Evolutionary conservation across 2,329 filamentous ascomycete genomes (phyloP), one percentile per base, ranked within the genome.

Genomic region (Trichoderma koningii): DNA sequence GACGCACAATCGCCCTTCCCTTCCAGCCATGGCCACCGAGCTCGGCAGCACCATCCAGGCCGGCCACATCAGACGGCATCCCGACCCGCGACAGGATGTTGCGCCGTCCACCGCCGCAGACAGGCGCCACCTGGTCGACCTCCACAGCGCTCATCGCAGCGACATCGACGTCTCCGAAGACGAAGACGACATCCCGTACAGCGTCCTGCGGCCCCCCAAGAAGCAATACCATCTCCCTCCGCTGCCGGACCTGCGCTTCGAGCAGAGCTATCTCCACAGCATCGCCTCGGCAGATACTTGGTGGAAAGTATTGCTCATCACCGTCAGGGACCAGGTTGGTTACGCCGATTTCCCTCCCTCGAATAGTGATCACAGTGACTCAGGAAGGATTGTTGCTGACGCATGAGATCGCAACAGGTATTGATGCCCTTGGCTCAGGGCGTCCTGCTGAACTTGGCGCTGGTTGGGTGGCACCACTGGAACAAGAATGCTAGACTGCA

Each of bases 241-340:
- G 9, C 85, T 97, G 73, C 93, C 93, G 4, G 95, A 99, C 79
- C 81, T 99, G 70, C 87, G 95, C 50, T 98, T 98, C 79, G 95
- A 99, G 80, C 95, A 99, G 84, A 97, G 93, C 82, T 99, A 99
- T 77, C 85, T 99, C 63, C 89, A 91, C 71, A 96, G 93, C 79
- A 90, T 99, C 71, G 86, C 89, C 69, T 83, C 87, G 64, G 92
- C 93, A 42, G 86, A 95, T 69, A 88, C 87, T 26, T 93, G 89
- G 87, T 89, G 90, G 80, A 87, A 87, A 75, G 86, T 99, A 38
- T 83, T 86, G 7, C 90, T 89, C 80, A 94, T 99, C 70, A 99
- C 95, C 19, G 77, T 91, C 42, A 84, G 92, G 73, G 95, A 99
- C 77, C 95, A 97, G 85, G 90, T 95, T 38, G 80, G 76, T 41